Percentiles rank a stretch among this genome's conserved stretches.
Conservation (phyloP, 306 rosid genomes). For the Prunus salicina region DNA sequence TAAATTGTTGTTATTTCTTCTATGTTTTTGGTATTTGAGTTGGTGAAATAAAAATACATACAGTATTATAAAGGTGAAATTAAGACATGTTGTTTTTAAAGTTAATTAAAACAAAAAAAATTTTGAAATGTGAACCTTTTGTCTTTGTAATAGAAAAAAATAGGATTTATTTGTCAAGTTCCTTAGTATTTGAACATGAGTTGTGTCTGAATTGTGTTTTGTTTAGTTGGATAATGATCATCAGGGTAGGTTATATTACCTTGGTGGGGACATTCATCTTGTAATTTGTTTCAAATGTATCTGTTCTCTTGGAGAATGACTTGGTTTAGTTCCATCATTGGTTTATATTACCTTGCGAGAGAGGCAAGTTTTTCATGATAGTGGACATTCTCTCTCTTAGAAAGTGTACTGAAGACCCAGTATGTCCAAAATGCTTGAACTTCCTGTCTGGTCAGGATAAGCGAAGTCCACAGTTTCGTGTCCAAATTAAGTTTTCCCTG, state of each 20-base stretch:
- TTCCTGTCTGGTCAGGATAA: not conserved
- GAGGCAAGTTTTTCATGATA: not conserved
- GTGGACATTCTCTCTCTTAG: not conserved
- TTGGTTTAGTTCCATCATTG: not conserved
- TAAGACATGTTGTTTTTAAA: not conserved
- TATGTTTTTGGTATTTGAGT: not conserved
- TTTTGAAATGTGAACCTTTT: not conserved
- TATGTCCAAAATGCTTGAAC: not conserved
- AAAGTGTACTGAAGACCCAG: not conserved
- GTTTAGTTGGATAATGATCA: slow-evolving; percentile 1
- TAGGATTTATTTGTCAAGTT: not conserved
- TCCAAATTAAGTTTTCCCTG: not conserved
- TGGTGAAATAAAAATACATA: not conserved
- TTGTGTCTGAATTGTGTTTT: not conserved
- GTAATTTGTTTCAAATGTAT: not conserved
- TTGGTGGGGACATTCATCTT: not conserved
- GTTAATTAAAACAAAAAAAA: not conserved
- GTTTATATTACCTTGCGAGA: not conserved
- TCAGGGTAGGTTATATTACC: not conserved
- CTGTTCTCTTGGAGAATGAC: not conserved
- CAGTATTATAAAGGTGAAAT: not conserved
- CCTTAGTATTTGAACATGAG: not conserved
- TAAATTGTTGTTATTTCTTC: not conserved
- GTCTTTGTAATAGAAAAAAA: not conserved
- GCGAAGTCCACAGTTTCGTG: not conserved